Conservation (phyloP, 2,329 filamentous ascomycete species). For the Monascus ruber region DNA sequence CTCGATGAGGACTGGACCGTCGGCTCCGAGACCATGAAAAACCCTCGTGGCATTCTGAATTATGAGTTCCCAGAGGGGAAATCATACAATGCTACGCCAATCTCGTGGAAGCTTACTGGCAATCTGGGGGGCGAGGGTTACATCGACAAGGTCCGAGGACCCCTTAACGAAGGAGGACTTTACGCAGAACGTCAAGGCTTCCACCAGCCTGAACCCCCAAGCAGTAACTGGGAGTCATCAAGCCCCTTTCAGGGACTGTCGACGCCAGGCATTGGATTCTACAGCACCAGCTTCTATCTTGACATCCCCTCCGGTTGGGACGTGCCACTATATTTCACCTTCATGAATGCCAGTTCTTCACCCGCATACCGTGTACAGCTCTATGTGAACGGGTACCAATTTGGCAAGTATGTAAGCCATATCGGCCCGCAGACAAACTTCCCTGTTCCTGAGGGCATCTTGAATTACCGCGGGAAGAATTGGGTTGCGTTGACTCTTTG, state of each 20-base stretch:
- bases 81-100: constrained; percentile 8
- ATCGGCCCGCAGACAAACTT: constrained; percentile 63
- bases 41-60: constrained; percentile 44
- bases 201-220: constrained; percentile 41
- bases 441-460: constrained; percentile 61
- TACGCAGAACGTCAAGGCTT: constrained; percentile 45
- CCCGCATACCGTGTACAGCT: constrained; percentile 49
- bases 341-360: constrained; percentile 39
- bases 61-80: constrained; percentile 30
- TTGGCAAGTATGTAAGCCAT: constrained; percentile 55
- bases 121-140: constrained; percentile 48
- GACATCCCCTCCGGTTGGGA: constrained; percentile 43
- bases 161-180: constrained; percentile 47
- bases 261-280: constrained; percentile 42
- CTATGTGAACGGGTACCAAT: constrained; percentile 69
- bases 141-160: constrained; percentile 39
- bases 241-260: constrained; percentile 32
- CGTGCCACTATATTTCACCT: constrained; percentile 43
- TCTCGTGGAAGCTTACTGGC: constrained; percentile 48
- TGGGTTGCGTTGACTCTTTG: constrained; percentile 58
- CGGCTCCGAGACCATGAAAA: constrained; percentile 48
- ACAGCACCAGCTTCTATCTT: constrained; percentile 40
- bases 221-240: constrained; percentile 18
- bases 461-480: constrained; percentile 60
- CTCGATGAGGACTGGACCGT: constrained; percentile 55